Percentiles rank a stretch among this genome's conserved stretches.
Conservation (phyloP, 2,329 filamentous ascomycete species). For the Fusarium incarnatum region DNA sequence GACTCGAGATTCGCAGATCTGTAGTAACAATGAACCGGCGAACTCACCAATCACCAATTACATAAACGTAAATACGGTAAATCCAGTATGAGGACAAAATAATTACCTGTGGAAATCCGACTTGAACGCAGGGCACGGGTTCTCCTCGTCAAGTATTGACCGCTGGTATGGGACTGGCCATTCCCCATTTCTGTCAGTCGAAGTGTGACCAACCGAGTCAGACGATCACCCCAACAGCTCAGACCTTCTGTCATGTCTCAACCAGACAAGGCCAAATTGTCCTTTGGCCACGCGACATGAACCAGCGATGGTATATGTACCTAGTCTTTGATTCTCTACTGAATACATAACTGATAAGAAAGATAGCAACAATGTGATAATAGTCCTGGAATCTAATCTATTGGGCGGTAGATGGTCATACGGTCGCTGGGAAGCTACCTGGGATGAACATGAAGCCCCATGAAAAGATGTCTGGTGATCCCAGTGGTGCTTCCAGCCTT, state of each 20-base stretch:
- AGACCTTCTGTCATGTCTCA: conserved; percentile 17
- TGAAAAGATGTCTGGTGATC: conserved; percentile 19
- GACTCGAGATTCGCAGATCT: neutral
- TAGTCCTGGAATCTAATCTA: neutral
- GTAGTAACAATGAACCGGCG: neutral
- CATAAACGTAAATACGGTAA: neutral
- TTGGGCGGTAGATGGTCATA: conserved; percentile 24
- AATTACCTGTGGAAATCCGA: neutral
- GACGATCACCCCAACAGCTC: conserved; percentile 15
- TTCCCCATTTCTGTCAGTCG: neutral
- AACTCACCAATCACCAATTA: neutral
- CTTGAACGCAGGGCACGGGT: neutral
- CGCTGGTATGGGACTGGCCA: neutral
- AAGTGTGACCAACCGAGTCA: conserved; percentile 31
- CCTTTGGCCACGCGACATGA: conserved; percentile 21
- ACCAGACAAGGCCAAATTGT: neutral
- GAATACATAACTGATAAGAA: neutral
- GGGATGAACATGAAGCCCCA: conserved; percentile 3
- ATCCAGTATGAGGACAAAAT: neutral
- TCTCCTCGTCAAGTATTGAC: neutral
- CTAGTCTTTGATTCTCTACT: neutral
- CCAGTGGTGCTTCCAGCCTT: conserved; percentile 10
- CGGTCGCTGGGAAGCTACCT: neutral
- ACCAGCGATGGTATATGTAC: neutral
- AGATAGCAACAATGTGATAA: conserved; percentile 1